Evolutionary conservation across 306 rosid genomes (phyloP).

Genomic region (Cotoneaster glaucophyllus): DNA sequence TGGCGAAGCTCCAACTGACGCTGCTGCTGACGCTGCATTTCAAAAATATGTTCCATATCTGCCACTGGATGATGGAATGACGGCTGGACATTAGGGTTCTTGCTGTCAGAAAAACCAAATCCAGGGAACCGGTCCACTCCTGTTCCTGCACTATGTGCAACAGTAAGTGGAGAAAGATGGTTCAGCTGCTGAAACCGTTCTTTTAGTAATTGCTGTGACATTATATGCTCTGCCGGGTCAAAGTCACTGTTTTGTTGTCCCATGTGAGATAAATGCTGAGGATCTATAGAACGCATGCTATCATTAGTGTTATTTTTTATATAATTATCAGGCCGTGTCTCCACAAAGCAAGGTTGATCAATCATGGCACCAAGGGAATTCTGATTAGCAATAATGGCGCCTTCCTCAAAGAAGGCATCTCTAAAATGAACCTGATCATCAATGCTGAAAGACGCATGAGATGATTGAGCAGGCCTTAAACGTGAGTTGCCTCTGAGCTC

Average conservation of each 20-base stretch:
- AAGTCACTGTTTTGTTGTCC: slow-evolving; percentile 31
- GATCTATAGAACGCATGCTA: slow-evolving; percentile 38
- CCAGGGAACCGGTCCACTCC: slow-evolving; percentile 43
- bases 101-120: slow-evolving; percentile 33
- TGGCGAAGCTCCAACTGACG: slow-evolving; percentile 44
- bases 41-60: slow-evolving; percentile 47
- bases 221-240: slow-evolving; percentile 38
- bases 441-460: slow-evolving; percentile 38
- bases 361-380: slow-evolving; percentile 31
- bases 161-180: slow-evolving; percentile 27
- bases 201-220: slow-evolving; percentile 38
- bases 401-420: slow-evolving; percentile 40
- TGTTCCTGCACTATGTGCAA: slow-evolving; percentile 30
- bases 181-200: slow-evolving; percentile 47
- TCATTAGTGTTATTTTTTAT: slow-evolving; percentile 29
- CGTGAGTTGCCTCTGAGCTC: slow-evolving; percentile 54
- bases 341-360: slow-evolving; percentile 38
- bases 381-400: slow-evolving; percentile 28
- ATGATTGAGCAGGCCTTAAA: slow-evolving; percentile 44
- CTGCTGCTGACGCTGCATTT: slow-evolving; percentile 33
- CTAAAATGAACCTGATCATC: slow-evolving; percentile 46
- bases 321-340: slow-evolving; percentile 38
- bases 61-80: slow-evolving; percentile 36
- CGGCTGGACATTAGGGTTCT: slow-evolving; percentile 35
- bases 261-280: slow-evolving; percentile 30